Conservation (phyloP, 2,329 filamentous ascomycete genomes). For the Blastomyces parvus region DNA sequence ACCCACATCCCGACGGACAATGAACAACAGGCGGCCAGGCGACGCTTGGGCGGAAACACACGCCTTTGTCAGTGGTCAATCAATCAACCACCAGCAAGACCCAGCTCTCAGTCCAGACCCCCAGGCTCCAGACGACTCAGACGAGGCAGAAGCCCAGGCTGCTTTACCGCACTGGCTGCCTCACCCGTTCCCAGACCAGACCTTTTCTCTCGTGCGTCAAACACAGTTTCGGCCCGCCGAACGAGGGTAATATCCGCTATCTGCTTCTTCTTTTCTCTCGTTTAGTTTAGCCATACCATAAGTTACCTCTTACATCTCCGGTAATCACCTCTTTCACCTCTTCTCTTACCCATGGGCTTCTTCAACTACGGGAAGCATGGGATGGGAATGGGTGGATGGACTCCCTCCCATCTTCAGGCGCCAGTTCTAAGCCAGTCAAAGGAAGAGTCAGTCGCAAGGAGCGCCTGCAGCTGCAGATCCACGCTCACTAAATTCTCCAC, state of each 20-base stretch:
- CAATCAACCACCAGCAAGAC: not conserved
- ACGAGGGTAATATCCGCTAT: not conserved
- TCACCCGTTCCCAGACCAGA: not conserved
- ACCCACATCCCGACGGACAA: not conserved
- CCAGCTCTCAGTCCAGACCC: too few species aligned
- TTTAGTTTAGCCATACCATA: not conserved
- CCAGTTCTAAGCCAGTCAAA: too few species aligned
- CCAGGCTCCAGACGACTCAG: not conserved
- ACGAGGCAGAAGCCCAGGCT: conserved; percentile 3
- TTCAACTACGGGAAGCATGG: too few species aligned
- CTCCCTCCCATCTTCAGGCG: too few species aligned
- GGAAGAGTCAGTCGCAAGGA: too few species aligned
- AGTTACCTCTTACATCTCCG: too few species aligned
- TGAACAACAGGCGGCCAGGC: not conserved
- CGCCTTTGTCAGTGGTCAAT: not conserved
- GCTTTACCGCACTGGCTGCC: conserved; percentile 3
- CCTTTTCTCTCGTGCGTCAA: not conserved
- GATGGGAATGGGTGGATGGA: too few species aligned
- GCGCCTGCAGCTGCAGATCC: not conserved
- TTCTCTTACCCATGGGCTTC: too few species aligned
- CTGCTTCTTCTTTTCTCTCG: not conserved
- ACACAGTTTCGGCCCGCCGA: not conserved
- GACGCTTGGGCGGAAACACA: not conserved
- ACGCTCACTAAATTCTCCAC: not conserved
- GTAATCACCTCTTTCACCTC: too few species aligned